Evolutionary conservation across 768 basidiomycete genomes (phyloP), one percentile per base, ranked within the genome.

Genomic region (Neoboletus subvelutipes): DNA sequence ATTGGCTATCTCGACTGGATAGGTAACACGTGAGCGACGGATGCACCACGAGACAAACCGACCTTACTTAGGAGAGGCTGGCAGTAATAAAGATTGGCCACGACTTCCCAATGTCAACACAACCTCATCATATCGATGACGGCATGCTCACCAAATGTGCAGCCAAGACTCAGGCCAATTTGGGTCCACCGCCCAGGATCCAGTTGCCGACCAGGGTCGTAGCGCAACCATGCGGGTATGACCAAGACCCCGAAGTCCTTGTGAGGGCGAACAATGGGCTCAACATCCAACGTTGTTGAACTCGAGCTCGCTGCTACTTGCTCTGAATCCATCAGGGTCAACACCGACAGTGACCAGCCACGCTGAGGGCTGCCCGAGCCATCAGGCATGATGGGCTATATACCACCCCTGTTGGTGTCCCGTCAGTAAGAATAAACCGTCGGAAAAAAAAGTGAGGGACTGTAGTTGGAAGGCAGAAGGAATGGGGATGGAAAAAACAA

Each of bases 41-140:
- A 41, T 49, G 2, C 26, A 36, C 29, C 24, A 47, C 15, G 4
- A 50, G 28, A 39, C 18, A 42, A 15, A 39, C 15, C 1, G 11
- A 61, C 73, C 79, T 65, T 65, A 84, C 90, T 88, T 11, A 92
- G 74, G 57, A 93, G 72, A 9, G 91, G 91, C 71, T 91, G 89
- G 59, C 85, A 88, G 58, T 92, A 94, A 67, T 92, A 93, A 48
- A 94, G 72, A 67, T 93, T 92, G 28, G 84, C 80, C 29, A 83
- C 83, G 45, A 62, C 72, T 72, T 50, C 15, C 5, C 8, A 2
- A 20, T 8, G 55, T 59, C 18, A 64, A 24, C 10, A n/a, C 20
- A 29, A 45, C 28, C 0, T n/a, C 29, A 54, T 56, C 54, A 34
- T 51, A 29, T 57, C 28, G 3, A 50, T 45, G 11, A 55, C 42